Evolutionary conservation across 768 basidiomycete genomes (phyloP).

Genomic region (Antrodiella citrinella): DNA sequence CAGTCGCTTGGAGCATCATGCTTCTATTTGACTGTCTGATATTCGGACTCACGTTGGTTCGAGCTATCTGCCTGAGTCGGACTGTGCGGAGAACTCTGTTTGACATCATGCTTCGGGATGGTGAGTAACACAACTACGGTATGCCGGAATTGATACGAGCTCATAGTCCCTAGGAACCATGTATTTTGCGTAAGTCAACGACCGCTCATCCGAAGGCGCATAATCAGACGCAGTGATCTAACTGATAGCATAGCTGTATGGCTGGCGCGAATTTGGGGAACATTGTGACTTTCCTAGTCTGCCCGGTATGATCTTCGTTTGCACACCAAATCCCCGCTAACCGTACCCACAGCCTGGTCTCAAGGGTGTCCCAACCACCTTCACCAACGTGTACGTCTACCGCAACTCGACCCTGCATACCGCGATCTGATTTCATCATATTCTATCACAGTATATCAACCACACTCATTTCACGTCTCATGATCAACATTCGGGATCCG

Average conservation of each 20-base stretch:
- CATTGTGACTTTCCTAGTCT: not conserved
- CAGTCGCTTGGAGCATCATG: conserved; percentile 2
- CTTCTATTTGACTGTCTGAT: conserved; percentile 5
- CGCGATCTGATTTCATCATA: not conserved
- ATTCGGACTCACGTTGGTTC: conserved; percentile 6
- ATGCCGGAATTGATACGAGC: not conserved
- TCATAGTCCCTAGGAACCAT: conserved; percentile 4
- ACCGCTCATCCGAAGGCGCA: not conserved
- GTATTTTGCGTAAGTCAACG: conserved; percentile 4
- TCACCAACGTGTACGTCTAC: conserved; percentile 6
- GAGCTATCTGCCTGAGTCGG: not conserved
- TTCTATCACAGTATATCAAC: conserved; percentile 3
- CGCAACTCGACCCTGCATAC: not conserved
- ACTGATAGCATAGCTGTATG: not conserved
- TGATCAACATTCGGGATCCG: conserved; percentile 10
- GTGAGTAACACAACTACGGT: not conserved
- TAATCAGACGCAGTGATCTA: not conserved
- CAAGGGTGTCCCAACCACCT: conserved; percentile 1
- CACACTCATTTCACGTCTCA: conserved; percentile 6
- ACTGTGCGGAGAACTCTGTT: not conserved
- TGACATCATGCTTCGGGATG: conserved; percentile 8
- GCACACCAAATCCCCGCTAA: no score
- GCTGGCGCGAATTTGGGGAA: not conserved
- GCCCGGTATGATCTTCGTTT: not conserved
- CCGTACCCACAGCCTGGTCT: conserved; percentile 1